These are phyloP conservation scores for Boletales sp. DNA, from an alignment of 768 basidiomycete species.

Conservation along the genomic window DNA sequence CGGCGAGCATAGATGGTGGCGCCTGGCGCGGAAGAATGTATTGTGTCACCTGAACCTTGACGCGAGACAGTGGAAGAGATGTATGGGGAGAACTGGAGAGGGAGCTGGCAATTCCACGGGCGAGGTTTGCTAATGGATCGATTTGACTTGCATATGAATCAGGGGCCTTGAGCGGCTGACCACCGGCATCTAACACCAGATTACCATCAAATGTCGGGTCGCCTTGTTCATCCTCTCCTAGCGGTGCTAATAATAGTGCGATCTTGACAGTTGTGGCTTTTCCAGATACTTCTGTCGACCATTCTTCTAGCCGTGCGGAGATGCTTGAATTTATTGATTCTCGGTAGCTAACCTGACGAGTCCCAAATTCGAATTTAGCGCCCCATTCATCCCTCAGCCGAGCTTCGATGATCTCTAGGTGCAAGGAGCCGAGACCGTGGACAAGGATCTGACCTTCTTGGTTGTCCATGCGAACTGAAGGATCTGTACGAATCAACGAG, in stretches of 20 bases:
- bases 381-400: slow-evolving; percentile 79
- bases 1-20: slow-evolving; percentile 54
- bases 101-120: slow-evolving; percentile 65
- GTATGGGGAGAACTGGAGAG: slow-evolving; percentile 80
- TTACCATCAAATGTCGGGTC: slow-evolving; percentile 78
- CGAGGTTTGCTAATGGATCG: slow-evolving; percentile 51
- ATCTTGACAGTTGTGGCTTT: slow-evolving; percentile 50
- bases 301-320: slow-evolving; percentile 37
- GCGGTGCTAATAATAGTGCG: slow-evolving; percentile 50
- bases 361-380: slow-evolving; percentile 72
- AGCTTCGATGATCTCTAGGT: slow-evolving; percentile 87
- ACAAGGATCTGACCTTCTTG: slow-evolving; percentile 83
- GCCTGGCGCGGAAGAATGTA: slow-evolving; percentile 41
- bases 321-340: slow-evolving; percentile 43
- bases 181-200: slow-evolving; percentile 55
- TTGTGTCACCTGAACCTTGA: slow-evolving; percentile 52
- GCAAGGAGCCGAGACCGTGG: slow-evolving; percentile 80
- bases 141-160: slow-evolving; percentile 42
- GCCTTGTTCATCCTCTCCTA: slow-evolving; percentile 54
- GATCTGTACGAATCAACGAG: slow-evolving; percentile 78
- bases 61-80: slow-evolving; percentile 61
- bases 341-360: slow-evolving; percentile 75
- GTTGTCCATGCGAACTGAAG: slow-evolving; percentile 76
- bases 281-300: slow-evolving; percentile 64
- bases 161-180: slow-evolving; percentile 49